Percentiles rank a stretch among this genome's conserved stretches.
phyloP scores from a whole-genome alignment of 768 basidiomycete species.

The Termitomyces sp. region DNA sequence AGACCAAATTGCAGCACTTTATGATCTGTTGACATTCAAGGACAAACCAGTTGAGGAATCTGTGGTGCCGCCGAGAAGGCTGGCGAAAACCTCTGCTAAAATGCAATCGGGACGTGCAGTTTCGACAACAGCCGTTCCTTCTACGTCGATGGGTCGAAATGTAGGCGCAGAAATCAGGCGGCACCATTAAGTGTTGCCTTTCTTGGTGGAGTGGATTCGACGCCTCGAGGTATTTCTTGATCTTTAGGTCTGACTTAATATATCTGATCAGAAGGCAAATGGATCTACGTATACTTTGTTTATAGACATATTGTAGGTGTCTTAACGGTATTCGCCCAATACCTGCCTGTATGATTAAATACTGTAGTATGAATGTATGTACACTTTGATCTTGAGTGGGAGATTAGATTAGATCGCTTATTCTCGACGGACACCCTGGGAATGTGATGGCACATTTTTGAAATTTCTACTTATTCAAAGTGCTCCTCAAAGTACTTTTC shows the following conservation, averaged over 20 bases:
- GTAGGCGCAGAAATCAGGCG: not conserved
- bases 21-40: conserved; percentile 75
- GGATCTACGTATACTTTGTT: conserved; percentile 2
- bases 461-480: not conserved
- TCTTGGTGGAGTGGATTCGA: not conserved
- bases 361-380: not conserved
- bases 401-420: not conserved
- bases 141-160: conserved; percentile 6
- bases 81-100: not conserved
- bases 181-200: not conserved
- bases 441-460: conserved; percentile 4
- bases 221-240: not conserved
- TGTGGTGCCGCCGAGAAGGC: conserved; percentile 15
- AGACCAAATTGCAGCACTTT: conserved; percentile 90
- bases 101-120: not conserved
- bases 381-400: not conserved
- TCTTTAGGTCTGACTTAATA: not conserved
- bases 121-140: conserved; percentile 7
- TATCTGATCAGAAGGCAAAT: not conserved
- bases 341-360: conserved; percentile 1
- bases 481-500: not conserved
- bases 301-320: conserved; percentile 7
- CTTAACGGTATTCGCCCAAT: not conserved
- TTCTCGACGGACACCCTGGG: not conserved
- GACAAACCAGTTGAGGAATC: conserved; percentile 47